Evolutionary conservation across 2,329 filamentous ascomycete genomes (phyloP).

Genomic region (Sclerotinia subarctica): DNA sequence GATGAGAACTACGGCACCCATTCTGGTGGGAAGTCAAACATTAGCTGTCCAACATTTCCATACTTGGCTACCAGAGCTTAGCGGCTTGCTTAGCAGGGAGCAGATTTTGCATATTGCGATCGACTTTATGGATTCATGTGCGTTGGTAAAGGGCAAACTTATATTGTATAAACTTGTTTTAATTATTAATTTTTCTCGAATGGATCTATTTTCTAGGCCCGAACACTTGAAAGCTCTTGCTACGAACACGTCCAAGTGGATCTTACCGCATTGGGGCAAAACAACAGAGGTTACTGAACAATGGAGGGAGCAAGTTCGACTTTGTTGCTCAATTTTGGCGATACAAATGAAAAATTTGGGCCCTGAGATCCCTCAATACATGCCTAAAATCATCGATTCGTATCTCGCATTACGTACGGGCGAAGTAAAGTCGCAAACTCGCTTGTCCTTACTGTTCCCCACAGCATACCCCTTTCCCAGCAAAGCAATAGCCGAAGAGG

Average conservation of each 20-base stretch:
- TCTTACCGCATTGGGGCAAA: slow-evolving; percentile 89
- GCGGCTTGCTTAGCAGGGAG: slow-evolving; percentile 69
- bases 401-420: slow-evolving; percentile 71
- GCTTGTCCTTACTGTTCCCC: slow-evolving; percentile 86
- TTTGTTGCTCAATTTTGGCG: slow-evolving; percentile 90
- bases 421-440: slow-evolving; percentile 53
- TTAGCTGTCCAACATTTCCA: slow-evolving; percentile 95
- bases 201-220: slow-evolving; percentile 75
- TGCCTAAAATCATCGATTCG: slow-evolving; percentile 86
- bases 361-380: slow-evolving; percentile 80
- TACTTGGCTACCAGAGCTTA: slow-evolving; percentile 91
- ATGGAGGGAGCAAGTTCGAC: slow-evolving; percentile 87
- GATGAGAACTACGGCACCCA: slow-evolving; percentile 82
- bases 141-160: slow-evolving; percentile 82
- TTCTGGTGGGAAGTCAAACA: slow-evolving; percentile 90
- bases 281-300: slow-evolving; percentile 71
- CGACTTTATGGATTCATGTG: slow-evolving; percentile 90
- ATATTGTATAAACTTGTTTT: slow-evolving; percentile 88
- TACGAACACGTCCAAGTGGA: slow-evolving; percentile 83
- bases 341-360: slow-evolving; percentile 77
- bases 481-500: slow-evolving; percentile 58
- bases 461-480: slow-evolving; percentile 84
- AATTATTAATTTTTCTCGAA: slow-evolving; percentile 83
- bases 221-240: slow-evolving; percentile 72
- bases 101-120: slow-evolving; percentile 90